Evolutionary conservation across 345 rosid genomes (phyloP), one percentile per base, ranked within the genome.

Genomic region (Camelina laxa): DNA sequence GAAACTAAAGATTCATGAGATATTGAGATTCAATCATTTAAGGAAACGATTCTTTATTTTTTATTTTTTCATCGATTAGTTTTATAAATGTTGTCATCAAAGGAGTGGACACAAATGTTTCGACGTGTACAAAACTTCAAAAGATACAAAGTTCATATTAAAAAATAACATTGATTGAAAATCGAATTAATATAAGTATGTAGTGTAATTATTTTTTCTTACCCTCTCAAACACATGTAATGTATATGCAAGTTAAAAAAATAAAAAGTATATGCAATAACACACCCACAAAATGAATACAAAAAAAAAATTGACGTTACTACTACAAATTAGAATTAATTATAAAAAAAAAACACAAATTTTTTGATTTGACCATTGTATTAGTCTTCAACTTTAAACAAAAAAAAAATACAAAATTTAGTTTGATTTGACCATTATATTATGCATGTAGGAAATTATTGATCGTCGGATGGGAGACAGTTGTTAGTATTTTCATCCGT

Each of bases 51-150:
- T 17, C 54, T 13, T 39, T n/a, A n/a, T n/a, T n/a, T 41, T 16
- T 27, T 42, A 45, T 36, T 22, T 62, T 35, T 27, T 31, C 51
- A 60, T 39, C 16, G 39, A 42, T 76, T 55, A 24, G 0, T 54
- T 44, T n/a, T 76, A 54, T 49, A 31, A 70, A 45, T 9, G 42
- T 15, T 69, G 57, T 27, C 22, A 54, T 62, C 55, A 53, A 56
- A 63, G 17, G 35, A 63, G 75, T 45, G 65, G 60, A 76, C 75
- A 75, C 33, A 35, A 22, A 51, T 55, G 4, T 20, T 19, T 68
- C 16, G 60, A 67, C 56, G 68, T 51, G 62, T 50, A 17, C 55
- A 39, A 59, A 11, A 47, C 63, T 31, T 50, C 54, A 42, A 20
- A 2, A 53, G 14, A 8, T 38, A 10, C 35, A 9, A 44, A 19